Evolutionary conservation across 495 filamentous ascomycete species (phyloP), one percentile per base, ranked within the genome.

Genomic region (Aspergillus ostianus): DNA sequence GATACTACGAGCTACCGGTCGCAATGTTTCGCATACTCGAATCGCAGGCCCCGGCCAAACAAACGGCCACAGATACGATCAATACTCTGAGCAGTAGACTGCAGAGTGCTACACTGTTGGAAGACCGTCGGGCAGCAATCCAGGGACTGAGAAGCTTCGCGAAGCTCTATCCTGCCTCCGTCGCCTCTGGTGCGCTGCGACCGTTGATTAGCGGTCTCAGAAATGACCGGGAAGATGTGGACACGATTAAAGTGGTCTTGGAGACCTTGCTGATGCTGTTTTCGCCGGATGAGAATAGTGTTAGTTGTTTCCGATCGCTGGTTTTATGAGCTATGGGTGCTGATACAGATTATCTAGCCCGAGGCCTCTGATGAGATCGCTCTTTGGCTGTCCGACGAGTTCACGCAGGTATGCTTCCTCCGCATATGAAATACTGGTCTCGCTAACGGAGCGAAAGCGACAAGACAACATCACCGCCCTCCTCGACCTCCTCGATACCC

Each of bases 321-420:
- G 13, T 19, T 49, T 6, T 41, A 48, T 53, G 13, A 17, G 20
- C 46, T 30, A 46, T 20, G 52, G 30, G 56, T 55, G 62, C 74
- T 80, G 62, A 80, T 58, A 51, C 47, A 21, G 21, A 27, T 56
- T 53, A 2, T 59, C 51, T 69, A 89, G 87, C 91, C 92, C 53
- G 94, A 98, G 82, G 92, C 94, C 47, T 96, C 92, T 15, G 95
- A 97, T 58, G 94, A 98, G 71, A 95, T 98, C 68, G 90, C 91
- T 27, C 83, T 97, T 6, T 98, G 93, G 93, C 82, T 98, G 56
- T 93, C 94, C 51, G 94, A 98, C 75, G 93, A 97, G 71, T 98
- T 98, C 67, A 98, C 95, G 30, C 92, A 96, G 83, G 90, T 90
- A 75, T 57, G 80, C 61, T 47, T 23, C 23, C 47, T 45, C 49